These are phyloP conservation scores for Botrytis hyacinthi DNA, from an alignment of 2,329 filamentous ascomycete genomes.

Conservation along the genomic window DNA sequence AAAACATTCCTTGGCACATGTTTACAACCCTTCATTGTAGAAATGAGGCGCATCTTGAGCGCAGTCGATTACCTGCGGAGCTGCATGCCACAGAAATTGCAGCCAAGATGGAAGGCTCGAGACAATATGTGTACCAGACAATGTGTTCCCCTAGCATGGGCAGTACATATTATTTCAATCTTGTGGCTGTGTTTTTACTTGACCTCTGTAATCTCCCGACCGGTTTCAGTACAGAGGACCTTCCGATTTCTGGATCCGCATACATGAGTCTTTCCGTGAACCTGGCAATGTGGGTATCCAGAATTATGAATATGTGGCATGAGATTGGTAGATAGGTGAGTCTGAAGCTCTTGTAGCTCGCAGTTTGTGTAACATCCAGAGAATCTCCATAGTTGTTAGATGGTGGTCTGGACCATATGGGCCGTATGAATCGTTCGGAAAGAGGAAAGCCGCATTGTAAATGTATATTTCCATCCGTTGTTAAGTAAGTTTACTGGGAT, in stretches of 20 bases:
- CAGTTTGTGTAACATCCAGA: neutral
- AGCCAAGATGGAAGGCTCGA: neutral
- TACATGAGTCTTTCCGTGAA: neutral
- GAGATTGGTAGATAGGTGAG: neutral
- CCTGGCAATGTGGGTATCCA: neutral
- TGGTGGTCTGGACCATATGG: neutral
- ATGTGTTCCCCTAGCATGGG: neutral
- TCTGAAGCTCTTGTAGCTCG: neutral
- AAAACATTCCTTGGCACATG: neutral
- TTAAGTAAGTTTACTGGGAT: neutral
- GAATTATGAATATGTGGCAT: neutral
- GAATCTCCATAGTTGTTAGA: neutral
- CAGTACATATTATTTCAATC: neutral
- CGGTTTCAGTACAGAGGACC: fast-evolving
- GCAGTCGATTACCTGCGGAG: neutral
- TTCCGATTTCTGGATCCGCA: neutral
- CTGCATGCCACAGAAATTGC: neutral
- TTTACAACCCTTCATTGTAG: neutral
- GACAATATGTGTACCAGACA: neutral
- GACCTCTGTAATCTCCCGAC: neutral
- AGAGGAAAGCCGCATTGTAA: neutral
- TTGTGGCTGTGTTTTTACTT: neutral
- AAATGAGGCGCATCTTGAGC: neutral
- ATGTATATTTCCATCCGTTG: neutral
- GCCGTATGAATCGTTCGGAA: neutral